phyloP scores from a whole-genome alignment of 257 asterid species.

The Plantago elongata region DNA sequence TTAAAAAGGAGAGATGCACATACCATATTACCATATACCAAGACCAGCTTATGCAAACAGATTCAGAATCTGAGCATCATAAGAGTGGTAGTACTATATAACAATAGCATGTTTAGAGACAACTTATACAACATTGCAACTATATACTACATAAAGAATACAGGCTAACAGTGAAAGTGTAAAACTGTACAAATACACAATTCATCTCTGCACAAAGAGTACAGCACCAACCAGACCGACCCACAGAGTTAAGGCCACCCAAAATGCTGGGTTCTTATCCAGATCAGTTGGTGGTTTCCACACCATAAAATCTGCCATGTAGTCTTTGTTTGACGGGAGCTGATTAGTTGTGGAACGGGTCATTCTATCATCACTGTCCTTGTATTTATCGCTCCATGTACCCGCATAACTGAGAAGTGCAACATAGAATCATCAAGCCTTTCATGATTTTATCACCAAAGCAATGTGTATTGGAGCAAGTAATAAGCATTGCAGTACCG shows the following conservation, averaged over 20 bases:
- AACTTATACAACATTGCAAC: conserved; percentile 13
- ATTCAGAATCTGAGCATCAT: conserved; percentile 1
- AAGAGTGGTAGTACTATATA: conserved; percentile 19
- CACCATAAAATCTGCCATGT: conserved; percentile 64
- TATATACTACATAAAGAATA: conserved; percentile 17
- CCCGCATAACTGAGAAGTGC: conserved; percentile 64
- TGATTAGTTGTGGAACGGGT: conserved; percentile 66
- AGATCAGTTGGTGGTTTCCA: conserved; percentile 77
- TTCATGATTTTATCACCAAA: not conserved
- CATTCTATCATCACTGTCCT: conserved; percentile 61
- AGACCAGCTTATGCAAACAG: not conserved
- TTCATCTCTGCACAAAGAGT: conserved; percentile 59
- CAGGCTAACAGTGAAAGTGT: conserved; percentile 16
- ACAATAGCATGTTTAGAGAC: conserved; percentile 18
- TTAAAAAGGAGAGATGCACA: too few relatives aligned
- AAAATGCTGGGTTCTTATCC: conserved; percentile 66
- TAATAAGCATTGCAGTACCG: too few relatives aligned
- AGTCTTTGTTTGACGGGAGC: conserved; percentile 61
- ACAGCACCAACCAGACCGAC: conserved; percentile 82
- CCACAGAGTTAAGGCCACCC: conserved; percentile 82
- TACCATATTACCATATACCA: too few relatives aligned
- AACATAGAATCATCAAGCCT: not conserved
- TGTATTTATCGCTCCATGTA: conserved; percentile 79
- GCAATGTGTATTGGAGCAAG: too few relatives aligned
- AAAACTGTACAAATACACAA: conserved; percentile 25